Evolutionary conservation across 129 eudicot genomes (phyloP).

Genomic region (Apium graveolens): DNA sequence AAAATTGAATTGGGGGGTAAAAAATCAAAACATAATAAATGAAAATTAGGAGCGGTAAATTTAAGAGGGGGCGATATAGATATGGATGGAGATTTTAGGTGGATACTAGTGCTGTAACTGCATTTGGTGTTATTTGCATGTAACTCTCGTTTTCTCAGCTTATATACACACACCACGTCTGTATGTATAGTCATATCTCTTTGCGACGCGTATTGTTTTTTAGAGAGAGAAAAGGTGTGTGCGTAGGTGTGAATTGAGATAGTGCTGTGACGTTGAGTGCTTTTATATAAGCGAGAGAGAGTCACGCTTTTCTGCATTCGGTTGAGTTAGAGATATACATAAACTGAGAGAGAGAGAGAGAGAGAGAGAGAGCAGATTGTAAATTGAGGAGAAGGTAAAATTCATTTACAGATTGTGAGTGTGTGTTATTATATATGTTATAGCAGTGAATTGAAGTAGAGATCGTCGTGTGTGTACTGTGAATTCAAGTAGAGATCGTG

Average conservation of each 20-base stretch:
- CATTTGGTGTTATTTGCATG: conserved; percentile 4
- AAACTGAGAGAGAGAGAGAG: too few relatives aligned
- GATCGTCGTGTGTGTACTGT: not conserved
- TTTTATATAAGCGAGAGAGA: not conserved
- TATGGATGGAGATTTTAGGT: not conserved
- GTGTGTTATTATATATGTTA: not conserved
- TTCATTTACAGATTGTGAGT: not conserved
- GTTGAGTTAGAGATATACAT: not conserved
- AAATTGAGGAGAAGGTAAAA: not conserved
- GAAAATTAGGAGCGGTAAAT: not conserved
- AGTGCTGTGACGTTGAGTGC: not conserved
- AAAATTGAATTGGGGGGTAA: not conserved
- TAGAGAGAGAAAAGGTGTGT: not conserved
- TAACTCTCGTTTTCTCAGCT: not conserved
- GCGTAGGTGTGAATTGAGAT: not conserved
- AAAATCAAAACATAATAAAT: not conserved
- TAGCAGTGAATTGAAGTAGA: not conserved
- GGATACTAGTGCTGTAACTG: not conserved
- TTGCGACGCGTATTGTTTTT: not conserved
- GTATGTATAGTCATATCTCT: not conserved
- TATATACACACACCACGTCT: not conserved
- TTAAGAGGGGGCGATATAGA: not conserved
- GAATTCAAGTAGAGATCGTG: not conserved
- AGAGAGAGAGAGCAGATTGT: not conserved
- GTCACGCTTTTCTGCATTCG: too few relatives aligned